Conservation (phyloP, 495 filamentous ascomycete genomes). For the Hypomontagnella monticulosa region DNA sequence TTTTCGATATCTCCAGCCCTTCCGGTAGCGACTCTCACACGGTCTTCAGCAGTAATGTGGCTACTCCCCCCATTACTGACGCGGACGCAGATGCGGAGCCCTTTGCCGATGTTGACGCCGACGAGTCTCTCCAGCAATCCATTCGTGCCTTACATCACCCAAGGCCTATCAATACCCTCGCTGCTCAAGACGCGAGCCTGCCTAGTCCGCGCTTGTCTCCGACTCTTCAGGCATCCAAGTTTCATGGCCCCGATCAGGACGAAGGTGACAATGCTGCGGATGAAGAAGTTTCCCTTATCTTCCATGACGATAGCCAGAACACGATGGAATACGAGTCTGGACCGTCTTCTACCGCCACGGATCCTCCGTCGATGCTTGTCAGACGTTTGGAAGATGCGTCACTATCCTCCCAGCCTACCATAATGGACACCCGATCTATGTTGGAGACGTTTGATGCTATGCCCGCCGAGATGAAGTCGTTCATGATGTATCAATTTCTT, state of each 20-base stretch:
- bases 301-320: constrained; percentile 36
- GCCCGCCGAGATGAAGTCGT: constrained; percentile 86
- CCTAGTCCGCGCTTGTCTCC: constrained; percentile 96
- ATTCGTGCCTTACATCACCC: constrained; percentile 49
- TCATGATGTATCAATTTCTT: constrained; percentile 95
- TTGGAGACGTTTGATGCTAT: constrained; percentile 90
- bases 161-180: constrained; percentile 67
- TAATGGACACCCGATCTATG: constrained; percentile 83
- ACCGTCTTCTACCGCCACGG: constrained; percentile 20
- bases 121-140: constrained; percentile 54
- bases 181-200: constrained; percentile 86
- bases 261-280: constrained; percentile 51
- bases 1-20: constrained; percentile 58
- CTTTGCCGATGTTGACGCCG: constrained; percentile 58
- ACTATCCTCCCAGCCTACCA: constrained; percentile 39
- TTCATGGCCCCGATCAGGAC: constrained; percentile 51
- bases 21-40: constrained; percentile 57
- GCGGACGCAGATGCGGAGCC: constrained; percentile 63
- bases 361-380: constrained; percentile 27
- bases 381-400: constrained; percentile 26
- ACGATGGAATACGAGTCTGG: constrained; percentile 35
- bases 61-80: constrained; percentile 66
- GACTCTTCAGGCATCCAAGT: constrained; percentile 81
- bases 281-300: constrained; percentile 44
- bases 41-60: constrained; percentile 61